Percentiles rank a stretch among this genome's conserved stretches.
Conservation (phyloP, 345 rosid genomes). For the Erysimum cheiranthoides region DNA sequence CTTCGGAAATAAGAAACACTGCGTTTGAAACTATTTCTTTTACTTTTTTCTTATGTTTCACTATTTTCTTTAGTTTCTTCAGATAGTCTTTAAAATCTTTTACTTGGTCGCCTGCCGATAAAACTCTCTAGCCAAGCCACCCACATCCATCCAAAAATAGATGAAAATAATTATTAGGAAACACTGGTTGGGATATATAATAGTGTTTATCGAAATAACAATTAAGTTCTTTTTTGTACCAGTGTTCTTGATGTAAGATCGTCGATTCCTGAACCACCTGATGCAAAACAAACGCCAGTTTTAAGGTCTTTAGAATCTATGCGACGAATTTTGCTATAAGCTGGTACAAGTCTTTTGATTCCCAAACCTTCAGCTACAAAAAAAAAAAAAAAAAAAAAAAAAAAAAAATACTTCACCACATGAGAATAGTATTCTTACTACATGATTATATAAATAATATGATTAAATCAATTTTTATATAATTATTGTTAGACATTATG, state of each 20-base stretch:
- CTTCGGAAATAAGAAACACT: conserved; percentile 51
- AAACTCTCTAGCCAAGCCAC: conserved; percentile 47
- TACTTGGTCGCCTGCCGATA: conserved; percentile 58
- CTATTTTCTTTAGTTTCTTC: conserved; percentile 38
- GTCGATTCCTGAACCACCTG: conserved; percentile 76
- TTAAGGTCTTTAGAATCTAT: conserved; percentile 48
- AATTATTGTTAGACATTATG: neutral
- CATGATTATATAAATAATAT: neutral
- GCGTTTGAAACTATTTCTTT: conserved; percentile 49
- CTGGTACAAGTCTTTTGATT: conserved; percentile 59
- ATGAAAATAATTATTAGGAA: neutral
- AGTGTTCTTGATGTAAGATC: conserved; percentile 55
- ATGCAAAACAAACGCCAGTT: conserved; percentile 78
- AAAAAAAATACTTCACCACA: neutral
- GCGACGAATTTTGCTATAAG: conserved; percentile 56
- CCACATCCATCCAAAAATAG: conserved; percentile 6
- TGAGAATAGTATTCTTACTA: conserved; percentile 6
- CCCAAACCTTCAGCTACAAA: conserved; percentile 64
- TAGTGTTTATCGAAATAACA: neutral
- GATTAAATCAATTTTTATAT: neutral
- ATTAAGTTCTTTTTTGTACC: conserved; percentile 6
- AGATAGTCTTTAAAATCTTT: conserved; percentile 53
- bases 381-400: neutral
- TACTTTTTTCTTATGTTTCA: conserved; percentile 51
- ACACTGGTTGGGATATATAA: neutral